These are phyloP conservation scores for Laburnicola sp. DNA, from an alignment of 2,329 filamentous ascomycete genomes.

Conservation along the genomic window DNA sequence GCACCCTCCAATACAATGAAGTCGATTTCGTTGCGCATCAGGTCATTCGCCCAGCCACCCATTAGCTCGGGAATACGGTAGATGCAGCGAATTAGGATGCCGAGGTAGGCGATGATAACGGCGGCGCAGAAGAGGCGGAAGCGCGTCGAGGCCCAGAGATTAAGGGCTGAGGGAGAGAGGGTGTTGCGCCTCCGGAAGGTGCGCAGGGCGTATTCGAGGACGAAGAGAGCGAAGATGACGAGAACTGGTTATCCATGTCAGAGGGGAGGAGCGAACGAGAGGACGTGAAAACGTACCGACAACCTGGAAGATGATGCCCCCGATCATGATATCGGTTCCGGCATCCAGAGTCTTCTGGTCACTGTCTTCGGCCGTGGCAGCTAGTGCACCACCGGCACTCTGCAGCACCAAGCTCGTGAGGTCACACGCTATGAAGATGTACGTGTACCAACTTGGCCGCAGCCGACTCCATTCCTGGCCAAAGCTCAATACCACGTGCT, in stretches of 20 bases:
- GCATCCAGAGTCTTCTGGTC: conserved; percentile 41
- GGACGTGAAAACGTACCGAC: conserved; percentile 45
- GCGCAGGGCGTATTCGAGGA: conserved; percentile 27
- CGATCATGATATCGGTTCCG: conserved; percentile 59
- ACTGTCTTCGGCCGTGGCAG: conserved; percentile 51
- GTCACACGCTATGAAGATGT: conserved; percentile 62
- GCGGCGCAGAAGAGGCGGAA: conserved; percentile 28
- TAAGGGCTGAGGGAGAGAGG: conserved; percentile 15
- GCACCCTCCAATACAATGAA: conserved; percentile 56
- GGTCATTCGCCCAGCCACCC: conserved; percentile 46
- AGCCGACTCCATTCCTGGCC: conserved; percentile 41
- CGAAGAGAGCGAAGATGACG: conserved; percentile 51
- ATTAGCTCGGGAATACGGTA: conserved; percentile 53
- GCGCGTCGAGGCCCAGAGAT: conserved; percentile 14
- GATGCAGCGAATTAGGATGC: conserved; percentile 51
- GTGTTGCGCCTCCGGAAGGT: conserved; percentile 22
- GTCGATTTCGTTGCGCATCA: conserved; percentile 51
- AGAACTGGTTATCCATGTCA: conserved; percentile 29
- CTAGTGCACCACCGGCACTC: conserved; percentile 58
- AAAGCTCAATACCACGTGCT: conserved; percentile 58
- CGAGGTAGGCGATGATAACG: conserved; percentile 44
- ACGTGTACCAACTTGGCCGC: conserved; percentile 51
- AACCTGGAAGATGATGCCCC: conserved; percentile 60
- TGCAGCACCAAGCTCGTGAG: conserved; percentile 59
- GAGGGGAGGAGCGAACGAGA: background rate